phyloP scores from a whole-genome alignment of 2,329 filamentous ascomycete genomes.

The Periconia sp. region DNA sequence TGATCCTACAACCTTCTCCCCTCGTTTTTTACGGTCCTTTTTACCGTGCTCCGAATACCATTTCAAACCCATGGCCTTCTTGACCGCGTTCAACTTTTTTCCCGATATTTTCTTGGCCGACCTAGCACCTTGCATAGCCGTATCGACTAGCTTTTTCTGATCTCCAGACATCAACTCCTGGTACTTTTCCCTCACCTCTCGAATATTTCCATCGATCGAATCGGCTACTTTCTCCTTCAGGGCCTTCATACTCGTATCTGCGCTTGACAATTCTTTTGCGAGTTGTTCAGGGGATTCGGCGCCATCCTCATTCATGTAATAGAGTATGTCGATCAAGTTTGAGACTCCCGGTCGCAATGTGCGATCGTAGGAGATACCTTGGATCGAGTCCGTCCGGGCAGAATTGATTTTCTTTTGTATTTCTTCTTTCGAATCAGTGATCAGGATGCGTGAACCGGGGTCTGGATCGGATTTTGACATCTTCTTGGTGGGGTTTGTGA shows the following conservation, averaged over 20 bases:
- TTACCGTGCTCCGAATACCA: too few species aligned
- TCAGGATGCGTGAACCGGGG: constrained; percentile 76
- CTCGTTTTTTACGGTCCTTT: too few species aligned
- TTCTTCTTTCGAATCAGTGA: constrained; percentile 71
- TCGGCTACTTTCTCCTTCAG: constrained; percentile 71
- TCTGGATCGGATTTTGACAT: constrained; percentile 92
- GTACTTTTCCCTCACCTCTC: constrained; percentile 64
- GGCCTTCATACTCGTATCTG: constrained; percentile 56
- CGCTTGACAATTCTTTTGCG: constrained; percentile 49
- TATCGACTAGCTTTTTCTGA: too few species aligned
- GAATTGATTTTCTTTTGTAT: constrained; percentile 73
- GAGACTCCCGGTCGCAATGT: constrained; percentile 76
- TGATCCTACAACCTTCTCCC: too few species aligned
- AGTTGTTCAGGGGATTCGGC: constrained; percentile 51
- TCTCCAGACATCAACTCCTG: constrained; percentile 56
- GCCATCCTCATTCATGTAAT: constrained; percentile 63
- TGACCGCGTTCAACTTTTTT: too few species aligned
- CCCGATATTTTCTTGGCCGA: too few species aligned
- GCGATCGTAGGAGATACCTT: constrained; percentile 75
- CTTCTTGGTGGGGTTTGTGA: constrained; percentile 77
- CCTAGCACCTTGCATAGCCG: too few species aligned
- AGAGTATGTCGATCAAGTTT: constrained; percentile 83
- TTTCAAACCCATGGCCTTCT: too few species aligned
- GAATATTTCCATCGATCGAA: constrained; percentile 60
- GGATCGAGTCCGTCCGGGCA: constrained; percentile 78